Base-by-base conservation (phyloP, 208 protist genomes). In the Trypanosoma platydactyli region DNA sequence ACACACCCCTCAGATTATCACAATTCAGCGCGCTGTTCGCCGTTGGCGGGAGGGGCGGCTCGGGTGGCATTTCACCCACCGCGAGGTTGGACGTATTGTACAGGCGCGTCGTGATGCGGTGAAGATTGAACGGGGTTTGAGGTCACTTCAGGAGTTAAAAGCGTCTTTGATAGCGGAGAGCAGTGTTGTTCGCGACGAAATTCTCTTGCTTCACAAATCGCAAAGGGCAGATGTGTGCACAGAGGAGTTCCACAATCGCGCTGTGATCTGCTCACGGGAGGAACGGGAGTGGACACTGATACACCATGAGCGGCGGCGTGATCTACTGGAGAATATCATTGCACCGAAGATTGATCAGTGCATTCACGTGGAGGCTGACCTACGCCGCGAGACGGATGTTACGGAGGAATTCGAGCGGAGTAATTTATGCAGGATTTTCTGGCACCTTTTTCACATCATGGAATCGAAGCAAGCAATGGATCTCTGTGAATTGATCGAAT, bases 21-120 rank as follows among this genome's bases (percentile, higher is more conserved):
- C 66, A 20, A 70, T 94, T 48, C 88, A 94, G 58, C 69, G 71
- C 0, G 68, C 79, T 20, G 76, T 85, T 50, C 73, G 68, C 12
- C 67, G 57, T 27, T 84, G 64, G 29, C 62, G 75, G 48, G 59
- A 56, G 15, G 83, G 83, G 4, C 66, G 61, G 9, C 66, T 91
- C 12, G 84, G 84, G 20, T 91, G 84, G 77, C 84, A 73, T 7
- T 67, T 46, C 41, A 84, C 83, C 4, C 77, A 94, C 67, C 44
- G 55, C 25, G 54, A 53, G 22, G 50, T 94, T 50, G 84, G 84
- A n/a, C 61, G 74, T 27, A 80, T 81, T 24, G 76, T 94, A 18
- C 72, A 64, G 46, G 59, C 80, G 30, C 20, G 33, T 12, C 84
- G 88, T 33, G 71, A 83, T 55, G 40, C 24, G 13, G 48, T 45